phyloP scores from a whole-genome alignment of 2,329 filamentous ascomycete genomes.

The Lachnellula willkommii region DNA sequence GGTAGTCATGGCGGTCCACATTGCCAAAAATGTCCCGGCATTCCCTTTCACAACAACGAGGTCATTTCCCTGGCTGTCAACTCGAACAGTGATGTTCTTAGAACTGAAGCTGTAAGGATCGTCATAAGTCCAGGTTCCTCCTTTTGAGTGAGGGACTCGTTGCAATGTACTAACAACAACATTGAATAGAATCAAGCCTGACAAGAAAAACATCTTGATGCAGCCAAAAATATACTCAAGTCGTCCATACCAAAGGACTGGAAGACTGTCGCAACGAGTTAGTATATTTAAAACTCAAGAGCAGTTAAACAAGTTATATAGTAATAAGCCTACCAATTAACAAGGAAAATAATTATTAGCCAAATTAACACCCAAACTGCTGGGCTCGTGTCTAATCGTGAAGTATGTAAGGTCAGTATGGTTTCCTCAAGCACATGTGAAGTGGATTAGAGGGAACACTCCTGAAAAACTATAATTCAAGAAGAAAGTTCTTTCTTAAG shows the following conservation, averaged over 20 bases:
- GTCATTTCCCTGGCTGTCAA: conserved; percentile 16
- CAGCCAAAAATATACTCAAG: conserved; percentile 58
- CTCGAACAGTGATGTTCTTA: conserved; percentile 25
- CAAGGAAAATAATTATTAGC: conserved; percentile 29
- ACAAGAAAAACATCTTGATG: conserved; percentile 55
- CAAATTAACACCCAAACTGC: conserved; percentile 36
- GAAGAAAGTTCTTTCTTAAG: no score
- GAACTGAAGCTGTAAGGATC: conserved; percentile 32
- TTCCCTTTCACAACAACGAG: conserved; percentile 23
- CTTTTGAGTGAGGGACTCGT: conserved; percentile 23
- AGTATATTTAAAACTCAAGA: no score
- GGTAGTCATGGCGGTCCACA: conserved; percentile 38
- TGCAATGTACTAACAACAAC: conserved; percentile 34
- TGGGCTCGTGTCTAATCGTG: conserved; percentile 25
- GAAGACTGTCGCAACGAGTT: conserved; percentile 20
- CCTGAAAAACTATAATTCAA: no score
- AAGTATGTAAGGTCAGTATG: no score
- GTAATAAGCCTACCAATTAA: conserved; percentile 25
- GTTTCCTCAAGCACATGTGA: no score
- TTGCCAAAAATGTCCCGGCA: conserved; percentile 30
- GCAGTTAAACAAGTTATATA: no score
- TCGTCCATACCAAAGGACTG: conserved; percentile 46
- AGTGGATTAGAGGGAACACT: no score
- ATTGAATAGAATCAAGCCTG: conserved; percentile 50
- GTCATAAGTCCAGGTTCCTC: conserved; percentile 34